Evolutionary conservation across 2,329 filamentous ascomycete genomes (phyloP).

Genomic region (Ambrosiella xylebori): DNA sequence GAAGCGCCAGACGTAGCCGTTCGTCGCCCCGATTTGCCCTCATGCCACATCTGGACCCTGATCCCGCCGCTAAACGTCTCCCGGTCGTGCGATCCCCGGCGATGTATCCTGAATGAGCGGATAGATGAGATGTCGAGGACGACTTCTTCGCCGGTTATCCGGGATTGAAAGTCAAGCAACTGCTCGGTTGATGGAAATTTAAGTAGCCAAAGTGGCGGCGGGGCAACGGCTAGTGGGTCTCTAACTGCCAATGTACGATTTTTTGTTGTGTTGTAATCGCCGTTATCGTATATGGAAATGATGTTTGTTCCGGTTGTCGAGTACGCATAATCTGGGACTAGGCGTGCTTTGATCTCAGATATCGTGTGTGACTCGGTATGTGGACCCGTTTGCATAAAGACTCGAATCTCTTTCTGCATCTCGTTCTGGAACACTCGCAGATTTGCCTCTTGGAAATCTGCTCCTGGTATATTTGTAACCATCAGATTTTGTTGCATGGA

Average conservation of each 20-base stretch:
- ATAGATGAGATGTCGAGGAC: conserved; percentile 6
- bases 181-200: not conserved
- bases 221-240: not conserved
- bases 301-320: not conserved
- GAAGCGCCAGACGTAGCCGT: not conserved
- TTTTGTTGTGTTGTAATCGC: not conserved
- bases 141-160: conserved; percentile 4
- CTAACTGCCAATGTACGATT: not conserved
- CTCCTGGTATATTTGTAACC: not conserved
- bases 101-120: not conserved
- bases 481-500: not conserved
- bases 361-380: not conserved
- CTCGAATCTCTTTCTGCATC: not conserved
- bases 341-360: not conserved
- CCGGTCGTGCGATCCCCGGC: not conserved
- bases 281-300: not conserved
- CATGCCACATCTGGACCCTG: conserved; percentile 7
- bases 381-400: not conserved
- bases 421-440: conserved; percentile 3
- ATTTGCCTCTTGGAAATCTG: not conserved
- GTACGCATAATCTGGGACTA: conserved; percentile 7
- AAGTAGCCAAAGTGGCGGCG: conserved; percentile 2
- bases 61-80: conserved; percentile 2
- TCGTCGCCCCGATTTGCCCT: not conserved
- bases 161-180: conserved; percentile 4